Conservation (phyloP, 1,284 basidiomycete species). For the Marasmius sp. region DNA sequence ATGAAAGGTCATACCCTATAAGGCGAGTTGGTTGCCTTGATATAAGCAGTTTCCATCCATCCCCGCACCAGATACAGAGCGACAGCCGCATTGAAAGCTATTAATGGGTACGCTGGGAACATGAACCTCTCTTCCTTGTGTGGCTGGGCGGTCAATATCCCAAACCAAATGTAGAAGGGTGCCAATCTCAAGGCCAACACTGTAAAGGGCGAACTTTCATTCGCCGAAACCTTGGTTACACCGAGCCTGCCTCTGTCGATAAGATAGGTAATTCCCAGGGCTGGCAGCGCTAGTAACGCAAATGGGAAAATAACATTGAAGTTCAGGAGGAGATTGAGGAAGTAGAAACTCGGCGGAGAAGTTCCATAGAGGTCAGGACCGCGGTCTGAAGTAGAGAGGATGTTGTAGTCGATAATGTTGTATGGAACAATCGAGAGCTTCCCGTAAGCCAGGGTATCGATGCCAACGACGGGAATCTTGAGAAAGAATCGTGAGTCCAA, state of each 20-base stretch:
- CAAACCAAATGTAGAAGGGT: slow-evolving; percentile 90
- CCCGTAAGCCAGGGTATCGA: slow-evolving; percentile 91
- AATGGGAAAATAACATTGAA: slow-evolving; percentile 88
- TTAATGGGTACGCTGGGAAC: slow-evolving; percentile 90
- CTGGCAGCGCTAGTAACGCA: slow-evolving; percentile 79
- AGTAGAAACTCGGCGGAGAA: slow-evolving; percentile 83
- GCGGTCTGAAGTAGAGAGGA: slow-evolving; percentile 72
- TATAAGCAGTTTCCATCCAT: slow-evolving; percentile 80
- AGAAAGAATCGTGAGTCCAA: slow-evolving; percentile 3
- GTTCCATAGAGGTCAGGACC: slow-evolving; percentile 93
- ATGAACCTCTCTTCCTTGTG: slow-evolving; percentile 99
- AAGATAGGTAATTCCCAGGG: slow-evolving; percentile 73
- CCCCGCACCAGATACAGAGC: slow-evolving; percentile 81
- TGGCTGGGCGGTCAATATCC: slow-evolving; percentile 76
- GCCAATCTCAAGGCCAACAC: slow-evolving; percentile 74
- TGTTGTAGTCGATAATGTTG: slow-evolving; percentile 94
- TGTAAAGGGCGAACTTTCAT: slow-evolving; percentile 76
- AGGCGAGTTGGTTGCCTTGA: slow-evolving; percentile 77
- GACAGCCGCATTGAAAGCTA: slow-evolving; percentile 94
- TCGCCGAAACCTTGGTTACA: slow-evolving; percentile 47
- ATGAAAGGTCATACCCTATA: slow-evolving; percentile 61
- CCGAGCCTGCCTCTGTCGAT: slow-evolving; percentile 83
- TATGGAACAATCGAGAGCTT: slow-evolving; percentile 79
- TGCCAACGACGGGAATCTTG: slow-evolving; percentile 75
- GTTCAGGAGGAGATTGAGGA: slow-evolving; percentile 87